Base-by-base conservation (phyloP, 23 red algal species). In the Gracilariopsis chorda region DNA sequence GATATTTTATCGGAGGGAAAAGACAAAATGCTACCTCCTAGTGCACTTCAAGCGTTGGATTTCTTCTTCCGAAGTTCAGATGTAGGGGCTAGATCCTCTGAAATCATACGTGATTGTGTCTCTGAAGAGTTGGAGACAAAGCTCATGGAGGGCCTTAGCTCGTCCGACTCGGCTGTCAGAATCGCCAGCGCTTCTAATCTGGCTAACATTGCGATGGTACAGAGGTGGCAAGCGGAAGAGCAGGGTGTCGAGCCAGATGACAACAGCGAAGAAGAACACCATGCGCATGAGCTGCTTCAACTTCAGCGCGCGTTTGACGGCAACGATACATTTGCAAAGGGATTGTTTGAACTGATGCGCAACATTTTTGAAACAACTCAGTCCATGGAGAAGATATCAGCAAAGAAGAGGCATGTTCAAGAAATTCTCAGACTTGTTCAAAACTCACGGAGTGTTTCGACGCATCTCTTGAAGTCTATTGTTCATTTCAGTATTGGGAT, bases 401-500 rank as follows among this genome's bases (percentile, higher is more conserved):
- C 23, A 4, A 77, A 37, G 43, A 19, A 39, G 44, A 58, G 51
- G 33, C 48, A 77, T 8, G 34, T 89, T 10, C 65, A 77, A 73
- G 85, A 89, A 36, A 58, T 78, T 33, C 68, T 39, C 14, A 41
- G 85, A 27, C 70, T 78, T 67, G 48, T 89, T 51, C 48, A 51
- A 33, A 58, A 60, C 28, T 23, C 13, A 36, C n/a, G 13, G 25
- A 69, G 36, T 19, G 47, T 86, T 19, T 11, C 19, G 42, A 23
- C 40, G 10, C 36, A 37, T 10, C 39, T 69, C 71, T 51, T 86
- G 41, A n/a, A 41, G 1, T 58, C 82, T 33, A 30, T 65, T 53
- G 82, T 86, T 65, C 74, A 82, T 16, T 91, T 91, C 21, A 37
- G 59, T 72, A 35, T 82, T 46, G 88, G 88, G 20, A 28, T 91